Percentiles rank a stretch among this genome's conserved stretches.
These are phyloP conservation scores for Acrodontium crateriforme DNA, from an alignment of 2,329 filamentous ascomycete genomes.

Conservation along the genomic window DNA sequence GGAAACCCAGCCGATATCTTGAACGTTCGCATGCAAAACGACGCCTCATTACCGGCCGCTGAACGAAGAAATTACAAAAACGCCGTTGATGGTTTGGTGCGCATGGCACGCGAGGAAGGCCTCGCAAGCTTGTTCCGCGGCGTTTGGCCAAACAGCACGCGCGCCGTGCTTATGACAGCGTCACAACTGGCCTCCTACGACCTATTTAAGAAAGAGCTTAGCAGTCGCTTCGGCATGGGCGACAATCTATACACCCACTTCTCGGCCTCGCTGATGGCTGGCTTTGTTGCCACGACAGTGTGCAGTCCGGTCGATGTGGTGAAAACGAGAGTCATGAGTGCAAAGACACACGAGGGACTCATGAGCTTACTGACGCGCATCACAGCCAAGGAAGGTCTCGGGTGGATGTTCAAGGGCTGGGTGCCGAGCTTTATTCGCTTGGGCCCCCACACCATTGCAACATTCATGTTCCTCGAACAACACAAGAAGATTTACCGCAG, in stretches of 20 bases:
- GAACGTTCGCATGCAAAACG: conserved; percentile 98
- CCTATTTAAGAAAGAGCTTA: conserved; percentile 58
- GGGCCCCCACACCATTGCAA: conserved; percentile 69
- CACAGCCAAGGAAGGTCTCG: conserved; percentile 54
- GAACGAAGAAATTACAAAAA: conserved; percentile 80
- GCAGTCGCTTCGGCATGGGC: conserved; percentile 49
- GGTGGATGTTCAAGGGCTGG: conserved; percentile 87
- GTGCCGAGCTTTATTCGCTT: conserved; percentile 60
- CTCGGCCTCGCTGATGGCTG: conserved; percentile 60
- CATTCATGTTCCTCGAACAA: conserved; percentile 74
- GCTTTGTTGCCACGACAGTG: conserved; percentile 71
- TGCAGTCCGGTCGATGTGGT: conserved; percentile 80
- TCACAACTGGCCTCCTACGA: conserved; percentile 77
- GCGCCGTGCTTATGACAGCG: conserved; percentile 79
- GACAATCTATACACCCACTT: conserved; percentile 68
- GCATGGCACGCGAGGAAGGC: conserved; percentile 82
- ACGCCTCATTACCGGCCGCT: conserved; percentile 56
- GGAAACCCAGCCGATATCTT: conserved; percentile 93
- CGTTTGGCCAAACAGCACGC: conserved; percentile 66
- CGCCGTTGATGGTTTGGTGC: conserved; percentile 70
- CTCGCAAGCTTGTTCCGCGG: conserved; percentile 63
- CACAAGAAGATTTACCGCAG: conserved; percentile 64
- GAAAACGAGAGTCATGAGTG: conserved; percentile 78
- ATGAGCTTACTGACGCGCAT: conserved; percentile 50
- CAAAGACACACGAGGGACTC: conserved; percentile 39